Evolutionary conservation across 2,329 filamentous ascomycete genomes (phyloP), one percentile per base, ranked within the genome.

Genomic region (Diaporthe longicolla): DNA sequence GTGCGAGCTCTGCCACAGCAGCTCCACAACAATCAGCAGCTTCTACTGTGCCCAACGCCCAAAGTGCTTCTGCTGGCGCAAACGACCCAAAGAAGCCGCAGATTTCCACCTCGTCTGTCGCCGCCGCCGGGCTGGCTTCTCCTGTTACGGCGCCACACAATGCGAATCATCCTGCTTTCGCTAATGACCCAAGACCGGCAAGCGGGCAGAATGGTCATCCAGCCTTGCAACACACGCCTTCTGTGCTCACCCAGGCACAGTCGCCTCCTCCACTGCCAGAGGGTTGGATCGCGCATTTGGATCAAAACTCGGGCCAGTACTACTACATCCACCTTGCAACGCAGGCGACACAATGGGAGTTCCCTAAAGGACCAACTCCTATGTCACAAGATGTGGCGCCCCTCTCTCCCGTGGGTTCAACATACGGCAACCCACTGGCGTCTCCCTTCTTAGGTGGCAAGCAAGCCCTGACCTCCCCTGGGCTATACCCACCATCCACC

Each of bases 321-420:
- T 99, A 99, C 83, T 99, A 99, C 80, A 99, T 99, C 74, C 97
- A 99, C 82, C 88, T 99, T 40, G 94, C 95, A 1, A 95, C 94
- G 0, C 97, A 98, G 81, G 95, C 95, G 3, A 99, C 97, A 0
- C 97, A 99, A 81, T 99, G 97, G 97, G 97, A 99, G 80, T 98
- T 98, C 78, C 97, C 97, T 37, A 98, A 98, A 84, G 96, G 96
- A 0, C 95, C 95, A 0, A 98, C 95, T 32, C 96, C 96, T 0
- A 88, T 98, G 71, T 94, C 94, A 76, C 90, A 97, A 76, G 95
- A 97, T 74, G 89, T 93, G 19, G 88, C 91, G 21, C 96, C 96
- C 0, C 85, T 98, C 73, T 98, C 96, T 9, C 96, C 96, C 0
- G 93, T 93, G 0, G 91, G 91, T 8, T 94, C 92, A 66, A 93